Base-by-base conservation (phyloP, 1,284 basidiomycete species). In the Thelephora terrestris region DNA sequence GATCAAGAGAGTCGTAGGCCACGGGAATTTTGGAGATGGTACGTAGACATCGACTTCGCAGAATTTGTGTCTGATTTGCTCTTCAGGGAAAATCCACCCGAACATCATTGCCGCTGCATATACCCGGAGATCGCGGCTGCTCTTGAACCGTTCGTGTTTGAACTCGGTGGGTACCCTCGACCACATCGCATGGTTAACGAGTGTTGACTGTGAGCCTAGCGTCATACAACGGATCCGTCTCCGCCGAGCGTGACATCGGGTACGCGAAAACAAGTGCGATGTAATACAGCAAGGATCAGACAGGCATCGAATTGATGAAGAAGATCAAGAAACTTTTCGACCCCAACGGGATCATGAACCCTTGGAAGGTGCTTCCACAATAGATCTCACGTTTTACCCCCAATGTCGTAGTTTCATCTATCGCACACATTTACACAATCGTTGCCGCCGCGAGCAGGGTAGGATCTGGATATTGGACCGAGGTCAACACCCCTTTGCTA, bases 21-120 rank as follows among this genome's bases (percentile, higher is more conserved):
- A 93, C 60, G 95, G 96, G 3, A 96, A 99, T 64, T 85, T 98
- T 52, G 95, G 96, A 21, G 95, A 99, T 67, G 92, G 93, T 85
- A 61, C 60, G 81, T n/a, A n/a, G 66, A 4, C 12, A n/a, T 10
- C 7, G 4, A 10, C 45, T 16, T 25, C 44, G 46, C 51, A 34
- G 47, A 47, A 27, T 24, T 51, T 51, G 46, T 10, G 50, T 51
- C 12, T 54, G 53, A 35, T 49, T 36, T 36, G 45, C 37, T 51
- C 18, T 48, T 43, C 56, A 92, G 91, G 91, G 12, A 99, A 99
- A 61, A 66, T 99, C 46, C 95, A 99, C 62, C 70, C 99, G 62
- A 99, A 99, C 65, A 78, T 95, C 45, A 79, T 94, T n/a, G 93
- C 94, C 0, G 69, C 84, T 47, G 71, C 77, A 34, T 99, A 94